Evolutionary conservation across 805 yeast species (phyloP), one percentile per base, ranked within the genome.

Genomic region (Metahyphopichia silvanorum): DNA sequence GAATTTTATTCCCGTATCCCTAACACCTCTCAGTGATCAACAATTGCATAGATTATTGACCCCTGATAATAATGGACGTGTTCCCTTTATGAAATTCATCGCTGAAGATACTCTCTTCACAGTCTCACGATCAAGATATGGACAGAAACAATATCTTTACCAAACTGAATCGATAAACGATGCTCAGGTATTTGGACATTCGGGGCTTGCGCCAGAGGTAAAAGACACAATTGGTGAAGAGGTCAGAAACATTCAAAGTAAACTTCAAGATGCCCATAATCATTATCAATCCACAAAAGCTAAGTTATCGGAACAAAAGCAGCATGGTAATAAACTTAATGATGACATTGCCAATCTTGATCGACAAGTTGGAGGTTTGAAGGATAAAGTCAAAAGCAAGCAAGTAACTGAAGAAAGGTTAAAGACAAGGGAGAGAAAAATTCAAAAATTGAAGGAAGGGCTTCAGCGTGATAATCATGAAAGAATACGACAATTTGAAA

Each of bases 1-100:
- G 27, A 56, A 62, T 23, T 53, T 78, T 12, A 74, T 86, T 18
- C 96, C 97, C 0, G 79, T 82, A 5, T 51, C 85, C 0, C 55
- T 62, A 11, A 58, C 51, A n/a, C 71, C 69, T 2, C 51, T 82
- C 23, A 46, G 66, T 7, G 57, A 59, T 7, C 42, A 50, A 4
- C 74, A 73, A 38, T 53, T 70, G 6, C 58, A 63, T 12, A 41
- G 33, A 27, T 54, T 71, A 34, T 59, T 55, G 29, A 46, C 27
- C n/a, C 69, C 64, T 4, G 53, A 31, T 9, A 3, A 14, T 7
- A 34, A 56, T 21, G 77, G 80, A 3, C 55, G 54, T 6, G 51
- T 75, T 1, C 57, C 66, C 1, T 75, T 86, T 42, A 60, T 59
- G 30, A 77, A 74, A 49, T 77, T 82, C 47, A 68, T 83, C 32